A percentile compares a stretch with the other conserved stretches of the same genome.
Conservation (phyloP, 1,284 basidiomycete species). For the Puccinia brachypodii region DNA sequence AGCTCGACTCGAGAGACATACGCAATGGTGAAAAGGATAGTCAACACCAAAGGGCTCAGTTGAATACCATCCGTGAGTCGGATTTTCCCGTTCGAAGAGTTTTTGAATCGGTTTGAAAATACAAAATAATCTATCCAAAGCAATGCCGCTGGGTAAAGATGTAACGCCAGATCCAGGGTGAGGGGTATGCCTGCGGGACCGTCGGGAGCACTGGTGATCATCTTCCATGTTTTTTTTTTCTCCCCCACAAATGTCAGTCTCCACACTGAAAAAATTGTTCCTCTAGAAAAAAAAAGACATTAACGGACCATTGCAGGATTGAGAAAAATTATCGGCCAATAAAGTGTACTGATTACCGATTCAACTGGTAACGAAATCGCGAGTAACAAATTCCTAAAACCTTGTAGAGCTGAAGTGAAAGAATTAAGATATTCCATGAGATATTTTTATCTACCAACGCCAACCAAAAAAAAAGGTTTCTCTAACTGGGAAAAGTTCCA, state of each 20-base stretch:
- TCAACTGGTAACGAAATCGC: conserved; percentile 3
- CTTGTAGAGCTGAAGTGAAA: neutral
- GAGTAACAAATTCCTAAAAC: neutral
- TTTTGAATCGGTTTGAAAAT: neutral
- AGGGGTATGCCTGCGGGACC: neutral
- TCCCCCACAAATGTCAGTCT: neutral
- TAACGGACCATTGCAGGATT: neutral
- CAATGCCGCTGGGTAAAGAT: conserved; percentile 6
- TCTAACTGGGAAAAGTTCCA: neutral
- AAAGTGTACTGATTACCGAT: conserved; percentile 12
- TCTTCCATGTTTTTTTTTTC: neutral
- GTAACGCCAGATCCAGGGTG: neutral
- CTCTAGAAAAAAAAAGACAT: neutral
- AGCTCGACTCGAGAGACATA: neutral
- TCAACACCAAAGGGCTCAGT: neutral
- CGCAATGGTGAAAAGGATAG: neutral
- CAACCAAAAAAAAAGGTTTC: neutral
- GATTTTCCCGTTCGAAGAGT: neutral
- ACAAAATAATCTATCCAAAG: conserved; percentile 14
- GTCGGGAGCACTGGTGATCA: neutral
- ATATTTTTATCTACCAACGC: neutral
- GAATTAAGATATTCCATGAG: neutral
- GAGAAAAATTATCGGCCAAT: neutral
- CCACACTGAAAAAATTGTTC: neutral
- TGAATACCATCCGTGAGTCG: neutral